Evolutionary conservation across 306 rosid genomes (phyloP).

Genomic region (Rosa persica): DNA sequence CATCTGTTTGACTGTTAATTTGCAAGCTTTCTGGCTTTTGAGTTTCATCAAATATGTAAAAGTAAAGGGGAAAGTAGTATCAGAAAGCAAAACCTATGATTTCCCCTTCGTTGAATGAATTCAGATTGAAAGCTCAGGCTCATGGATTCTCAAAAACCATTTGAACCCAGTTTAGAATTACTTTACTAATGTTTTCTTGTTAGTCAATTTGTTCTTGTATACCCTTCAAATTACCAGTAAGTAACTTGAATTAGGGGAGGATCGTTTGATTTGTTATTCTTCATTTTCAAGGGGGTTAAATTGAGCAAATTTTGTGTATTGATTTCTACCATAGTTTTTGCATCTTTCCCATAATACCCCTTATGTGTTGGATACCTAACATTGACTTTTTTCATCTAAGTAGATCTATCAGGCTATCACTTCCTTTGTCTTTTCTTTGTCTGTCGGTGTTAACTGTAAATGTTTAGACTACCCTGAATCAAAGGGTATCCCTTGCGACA

Average conservation of each 20-base stretch:
- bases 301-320: background rate
- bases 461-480: constrained; percentile 11
- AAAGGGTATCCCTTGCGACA: constrained; percentile 10
- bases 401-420: constrained; percentile 11
- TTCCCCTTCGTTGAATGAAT: constrained; percentile 17
- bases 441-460: constrained; percentile 12
- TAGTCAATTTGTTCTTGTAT: background rate
- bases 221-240: background rate
- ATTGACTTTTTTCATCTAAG: constrained; percentile 21
- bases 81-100: constrained; percentile 24
- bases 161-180: background rate
- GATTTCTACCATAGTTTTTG: background rate
- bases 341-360: constrained; percentile 10
- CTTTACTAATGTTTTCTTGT: background rate
- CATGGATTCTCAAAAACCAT: constrained; percentile 10
- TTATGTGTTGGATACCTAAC: constrained; percentile 26
- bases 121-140: constrained; percentile 17
- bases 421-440: constrained; percentile 6
- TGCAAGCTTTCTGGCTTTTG: constrained; percentile 30
- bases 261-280: background rate
- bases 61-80: constrained; percentile 18
- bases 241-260: background rate
- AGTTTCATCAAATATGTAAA: constrained; percentile 32
- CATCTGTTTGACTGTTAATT: constrained; percentile 35
- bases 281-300: background rate